Percentiles rank a stretch among this genome's conserved stretches.
These are phyloP conservation scores for Ilex paraguariensis DNA, from an alignment of 305 asterid species.

Conservation along the genomic window DNA sequence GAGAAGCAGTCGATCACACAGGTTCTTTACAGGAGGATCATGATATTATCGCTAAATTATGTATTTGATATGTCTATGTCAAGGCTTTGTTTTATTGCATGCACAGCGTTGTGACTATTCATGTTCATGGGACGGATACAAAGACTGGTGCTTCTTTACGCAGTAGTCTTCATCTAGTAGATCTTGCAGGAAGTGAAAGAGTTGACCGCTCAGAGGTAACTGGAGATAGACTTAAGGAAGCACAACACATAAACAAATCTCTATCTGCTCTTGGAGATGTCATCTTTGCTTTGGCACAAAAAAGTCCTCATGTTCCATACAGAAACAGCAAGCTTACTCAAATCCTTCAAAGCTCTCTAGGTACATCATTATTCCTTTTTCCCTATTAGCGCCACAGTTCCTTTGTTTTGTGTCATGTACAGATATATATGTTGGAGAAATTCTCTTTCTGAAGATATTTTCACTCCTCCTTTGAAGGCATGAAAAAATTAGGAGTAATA, in stretches of 20 bases:
- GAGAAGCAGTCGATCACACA: conserved; percentile 88
- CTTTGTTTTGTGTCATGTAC: too few species aligned
- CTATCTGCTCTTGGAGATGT: conserved; percentile 84
- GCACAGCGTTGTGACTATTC: conserved; percentile 64
- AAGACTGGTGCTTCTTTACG: conserved; percentile 53
- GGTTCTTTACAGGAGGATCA: conserved; percentile 21
- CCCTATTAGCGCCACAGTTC: too few species aligned
- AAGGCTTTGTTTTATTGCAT: neutral
- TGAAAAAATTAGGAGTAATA: too few species aligned
- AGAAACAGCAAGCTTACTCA: conserved; percentile 89
- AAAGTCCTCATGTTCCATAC: conserved; percentile 66
- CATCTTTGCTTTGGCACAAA: conserved; percentile 73
- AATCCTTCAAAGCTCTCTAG: conserved; percentile 81
- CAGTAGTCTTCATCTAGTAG: conserved; percentile 83
- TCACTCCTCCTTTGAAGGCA: too few species aligned
- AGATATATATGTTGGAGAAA: too few species aligned
- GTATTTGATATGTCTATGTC: too few species aligned
- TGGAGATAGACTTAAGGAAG: conserved; percentile 80
- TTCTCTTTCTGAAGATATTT: too few species aligned
- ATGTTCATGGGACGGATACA: conserved; percentile 48
- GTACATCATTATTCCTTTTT: conserved; percentile 18
- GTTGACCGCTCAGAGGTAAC: conserved; percentile 87
- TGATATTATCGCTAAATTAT: too few species aligned
- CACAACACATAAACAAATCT: conserved; percentile 78
- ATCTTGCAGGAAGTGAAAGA: conserved; percentile 90